Conservation (phyloP, 139 green algal genomes). For the Chlorella sp. region DNA sequence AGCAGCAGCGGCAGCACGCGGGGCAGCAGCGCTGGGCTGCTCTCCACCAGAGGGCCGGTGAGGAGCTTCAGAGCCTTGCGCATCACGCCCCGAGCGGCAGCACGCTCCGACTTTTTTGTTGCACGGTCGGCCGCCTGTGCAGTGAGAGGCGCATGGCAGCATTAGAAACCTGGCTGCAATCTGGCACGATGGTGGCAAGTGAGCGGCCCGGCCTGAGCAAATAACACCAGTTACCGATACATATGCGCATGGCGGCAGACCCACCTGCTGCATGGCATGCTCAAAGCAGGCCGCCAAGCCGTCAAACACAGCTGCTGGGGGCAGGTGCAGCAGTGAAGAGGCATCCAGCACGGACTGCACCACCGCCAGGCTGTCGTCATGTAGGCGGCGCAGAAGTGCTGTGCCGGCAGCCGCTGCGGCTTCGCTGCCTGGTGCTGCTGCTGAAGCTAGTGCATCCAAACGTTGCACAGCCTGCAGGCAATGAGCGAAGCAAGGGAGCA, state of each 20-base stretch:
- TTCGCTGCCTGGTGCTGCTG: conserved; percentile 4
- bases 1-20: conserved; percentile 14
- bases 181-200: too few relatives aligned
- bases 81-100: conserved; percentile 27
- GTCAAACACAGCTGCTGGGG: conserved; percentile 29
- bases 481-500: not conserved
- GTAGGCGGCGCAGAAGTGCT: conserved; percentile 43
- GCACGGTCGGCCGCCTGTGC: not conserved
- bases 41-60: conserved; percentile 15
- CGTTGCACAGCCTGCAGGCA: conserved; percentile 25
- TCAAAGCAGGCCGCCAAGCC: conserved; percentile 26
- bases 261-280: conserved; percentile 4
- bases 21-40: not conserved
- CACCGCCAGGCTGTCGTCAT: conserved; percentile 51
- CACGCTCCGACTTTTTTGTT: conserved; percentile 12
- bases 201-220: too few relatives aligned
- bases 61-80: conserved; percentile 37
- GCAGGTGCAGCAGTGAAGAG: conserved; percentile 10
- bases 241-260: too few relatives aligned
- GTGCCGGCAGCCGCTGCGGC: not conserved
- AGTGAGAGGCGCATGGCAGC: not conserved
- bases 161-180: not conserved
- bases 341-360: conserved; percentile 36
- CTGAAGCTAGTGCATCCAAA: conserved; percentile 25
- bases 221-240: too few relatives aligned